These are phyloP conservation scores for Fusarium sp. DNA, from an alignment of 2,329 filamentous ascomycete genomes.

Conservation along the genomic window DNA sequence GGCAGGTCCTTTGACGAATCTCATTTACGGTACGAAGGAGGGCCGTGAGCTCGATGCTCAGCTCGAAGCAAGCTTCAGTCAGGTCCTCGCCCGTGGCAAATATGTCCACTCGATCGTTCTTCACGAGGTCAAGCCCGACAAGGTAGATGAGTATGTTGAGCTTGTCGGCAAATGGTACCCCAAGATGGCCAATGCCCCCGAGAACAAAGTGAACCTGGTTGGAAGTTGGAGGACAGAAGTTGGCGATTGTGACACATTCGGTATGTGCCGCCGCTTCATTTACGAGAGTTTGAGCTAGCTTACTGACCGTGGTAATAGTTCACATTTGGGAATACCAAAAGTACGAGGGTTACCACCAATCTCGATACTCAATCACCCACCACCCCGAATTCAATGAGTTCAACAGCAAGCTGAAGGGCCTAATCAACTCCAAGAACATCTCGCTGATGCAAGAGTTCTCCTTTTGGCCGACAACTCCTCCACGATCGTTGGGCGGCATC, in stretches of 20 bases:
- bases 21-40: slow-evolving; percentile 98
- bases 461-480: slow-evolving; percentile 97
- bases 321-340: slow-evolving; percentile 99
- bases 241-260: slow-evolving; percentile 96
- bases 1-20: slow-evolving; percentile 81
- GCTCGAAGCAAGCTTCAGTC: slow-evolving; percentile 95
- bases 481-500: slow-evolving; percentile 89
- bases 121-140: slow-evolving; percentile 95
- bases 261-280: slow-evolving; percentile 65
- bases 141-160: slow-evolving; percentile 93
- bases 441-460: slow-evolving; percentile 99
- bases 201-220: slow-evolving; percentile 96
- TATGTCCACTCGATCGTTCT: slow-evolving; percentile 99
- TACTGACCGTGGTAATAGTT: slow-evolving; percentile 69
- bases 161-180: slow-evolving; percentile 95
- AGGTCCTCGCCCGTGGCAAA: slow-evolving; percentile 94
- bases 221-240: slow-evolving; percentile 99
- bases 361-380: slow-evolving; percentile 84
- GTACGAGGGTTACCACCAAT: slow-evolving; percentile 95
- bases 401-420: slow-evolving; percentile 84
- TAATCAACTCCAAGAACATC: slow-evolving; percentile 87
- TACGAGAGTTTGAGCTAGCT: slow-evolving; percentile 2
- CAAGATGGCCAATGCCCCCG: slow-evolving; percentile 83
- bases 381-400: slow-evolving; percentile 90
- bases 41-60: slow-evolving; percentile 94